Percentiles rank a stretch among this genome's conserved stretches.
Evolutionary conservation across 768 basidiomycete genomes (phyloP).

Genomic region (Tylopilus intermedius): DNA sequence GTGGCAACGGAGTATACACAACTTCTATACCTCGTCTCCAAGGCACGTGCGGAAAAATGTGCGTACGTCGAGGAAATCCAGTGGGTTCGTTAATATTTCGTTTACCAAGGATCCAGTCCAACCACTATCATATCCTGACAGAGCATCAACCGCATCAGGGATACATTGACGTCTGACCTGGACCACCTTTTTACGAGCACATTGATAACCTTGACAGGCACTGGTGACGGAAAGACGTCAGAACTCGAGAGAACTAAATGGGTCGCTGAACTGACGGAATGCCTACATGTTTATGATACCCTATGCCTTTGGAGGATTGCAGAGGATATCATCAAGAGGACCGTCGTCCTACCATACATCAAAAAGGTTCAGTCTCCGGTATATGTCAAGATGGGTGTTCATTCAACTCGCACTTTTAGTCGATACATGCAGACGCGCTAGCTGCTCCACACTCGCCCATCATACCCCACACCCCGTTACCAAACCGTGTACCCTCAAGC

Average conservation of each 20-base stretch:
- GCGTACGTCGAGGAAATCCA: slow-evolving; percentile 78
- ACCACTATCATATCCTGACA: slow-evolving; percentile 29
- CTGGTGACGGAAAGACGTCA: slow-evolving; percentile 43
- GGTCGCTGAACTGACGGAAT: slow-evolving; percentile 67
- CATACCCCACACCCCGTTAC: slow-evolving; percentile 70
- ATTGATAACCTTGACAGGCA: slow-evolving; percentile 47
- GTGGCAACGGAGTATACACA: slow-evolving; percentile 91
- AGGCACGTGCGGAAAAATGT: slow-evolving; percentile 74
- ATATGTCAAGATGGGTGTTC: background rate
- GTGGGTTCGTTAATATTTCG: slow-evolving; percentile 56
- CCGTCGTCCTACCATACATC: slow-evolving; percentile 71
- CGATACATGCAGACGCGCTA: slow-evolving; percentile 68
- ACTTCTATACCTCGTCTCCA: slow-evolving; percentile 81
- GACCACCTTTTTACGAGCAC: slow-evolving; percentile 73
- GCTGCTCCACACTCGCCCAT: slow-evolving; percentile 68
- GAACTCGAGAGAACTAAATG: slow-evolving; percentile 64
- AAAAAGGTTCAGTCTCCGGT: slow-evolving; percentile 51
- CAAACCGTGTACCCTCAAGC: slow-evolving; percentile 14
- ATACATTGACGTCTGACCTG: slow-evolving; percentile 80
- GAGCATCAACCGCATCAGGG: slow-evolving; percentile 81
- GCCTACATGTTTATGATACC: slow-evolving; percentile 72
- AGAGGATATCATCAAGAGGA: slow-evolving; percentile 74
- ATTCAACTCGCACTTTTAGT: slow-evolving; percentile 40
- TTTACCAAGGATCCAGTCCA: slow-evolving; percentile 7
- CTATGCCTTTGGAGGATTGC: slow-evolving; percentile 83